Evolutionary conservation across 73 alveolate genomes (phyloP), one percentile per base, ranked within the genome.

Genomic region (Uronychia binucleata): DNA sequence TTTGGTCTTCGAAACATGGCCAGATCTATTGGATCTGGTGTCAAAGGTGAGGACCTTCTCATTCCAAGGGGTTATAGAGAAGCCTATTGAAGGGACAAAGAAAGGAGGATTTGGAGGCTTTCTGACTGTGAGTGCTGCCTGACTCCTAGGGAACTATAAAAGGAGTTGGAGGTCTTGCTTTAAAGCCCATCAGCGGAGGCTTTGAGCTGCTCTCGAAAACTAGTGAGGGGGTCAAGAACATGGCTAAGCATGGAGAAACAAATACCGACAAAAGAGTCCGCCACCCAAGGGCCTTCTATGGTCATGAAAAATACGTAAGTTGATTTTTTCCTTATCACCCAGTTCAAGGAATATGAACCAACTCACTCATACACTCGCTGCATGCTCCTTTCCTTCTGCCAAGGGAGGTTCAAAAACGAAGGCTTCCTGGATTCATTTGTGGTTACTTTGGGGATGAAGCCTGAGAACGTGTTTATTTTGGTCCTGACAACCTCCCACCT

Each of bases 131-230:
- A 46, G 19, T 11, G n/a, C 5, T 5, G 5, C 5, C 19, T 46
- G 5, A 46, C 67, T 46, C 19, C 19, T 46, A 89, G 81, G 99
- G 99, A 0, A 82, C 97, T 0, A 92, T 93, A 28, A 92, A 97
- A 88, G 99, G 99, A 0, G 86, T 96, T 67, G 96, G 99, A 31
- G 99, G 99, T n/a, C 88, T 96, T 8, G 95, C 97, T 31, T 96
- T 90, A 1, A 98, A 98, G 59, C 99, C 99, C n/a, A 92, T 98
- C 26, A 89, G 98, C 31, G 99, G 99, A 5, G 98, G 96, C 31
- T 86, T 98, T 59, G 99, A 98, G 91, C 92, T 97, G 33, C 87
- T 98, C 34, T 93, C 99, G 28, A 92, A 95, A 79, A 97, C 99
- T 34, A 96, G 99, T 1, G 99, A 97, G 81, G 99, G 99, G 31